Percentiles rank a stretch among this genome's conserved stretches.
These are phyloP conservation scores for Stenocarpella maydis DNA, from an alignment of 2,329 filamentous ascomycete genomes.

Conservation along the genomic window DNA sequence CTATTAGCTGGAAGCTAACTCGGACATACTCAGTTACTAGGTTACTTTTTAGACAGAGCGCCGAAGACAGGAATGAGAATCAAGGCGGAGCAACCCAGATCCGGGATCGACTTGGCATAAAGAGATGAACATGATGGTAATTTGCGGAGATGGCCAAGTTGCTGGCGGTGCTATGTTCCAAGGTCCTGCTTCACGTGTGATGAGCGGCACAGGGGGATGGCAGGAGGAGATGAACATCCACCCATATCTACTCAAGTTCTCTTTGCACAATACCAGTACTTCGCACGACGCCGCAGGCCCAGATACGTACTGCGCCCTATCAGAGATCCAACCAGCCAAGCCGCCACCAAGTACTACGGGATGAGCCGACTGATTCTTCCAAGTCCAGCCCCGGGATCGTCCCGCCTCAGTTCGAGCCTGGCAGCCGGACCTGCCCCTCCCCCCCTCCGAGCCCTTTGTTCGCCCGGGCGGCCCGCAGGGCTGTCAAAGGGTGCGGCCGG, in stretches of 20 bases:
- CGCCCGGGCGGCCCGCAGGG: not conserved
- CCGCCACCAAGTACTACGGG: not conserved
- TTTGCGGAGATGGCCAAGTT: no score
- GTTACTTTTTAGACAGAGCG: no score
- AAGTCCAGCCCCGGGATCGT: not conserved
- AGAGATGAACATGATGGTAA: no score
- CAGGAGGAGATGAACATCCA: not conserved
- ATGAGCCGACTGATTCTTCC: slow-evolving; percentile 7
- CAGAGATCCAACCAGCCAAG: not conserved
- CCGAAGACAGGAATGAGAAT: no score
- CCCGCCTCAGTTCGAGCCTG: not conserved
- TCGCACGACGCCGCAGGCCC: not conserved
- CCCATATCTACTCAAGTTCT: not conserved
- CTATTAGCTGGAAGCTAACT: no score
- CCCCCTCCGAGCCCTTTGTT: not conserved
- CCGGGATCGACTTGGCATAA: no score
- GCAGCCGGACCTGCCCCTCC: not conserved
- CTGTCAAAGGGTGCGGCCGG: not conserved
- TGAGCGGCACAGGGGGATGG: no score
- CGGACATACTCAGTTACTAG: no score
- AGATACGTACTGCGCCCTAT: not conserved
- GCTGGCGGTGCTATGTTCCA: no score
- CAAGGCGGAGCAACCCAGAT: no score
- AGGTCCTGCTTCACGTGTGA: no score
- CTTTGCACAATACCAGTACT: not conserved